Conservation (phyloP, 2,329 filamentous ascomycete genomes). For the Hymenoscyphus occultus region DNA sequence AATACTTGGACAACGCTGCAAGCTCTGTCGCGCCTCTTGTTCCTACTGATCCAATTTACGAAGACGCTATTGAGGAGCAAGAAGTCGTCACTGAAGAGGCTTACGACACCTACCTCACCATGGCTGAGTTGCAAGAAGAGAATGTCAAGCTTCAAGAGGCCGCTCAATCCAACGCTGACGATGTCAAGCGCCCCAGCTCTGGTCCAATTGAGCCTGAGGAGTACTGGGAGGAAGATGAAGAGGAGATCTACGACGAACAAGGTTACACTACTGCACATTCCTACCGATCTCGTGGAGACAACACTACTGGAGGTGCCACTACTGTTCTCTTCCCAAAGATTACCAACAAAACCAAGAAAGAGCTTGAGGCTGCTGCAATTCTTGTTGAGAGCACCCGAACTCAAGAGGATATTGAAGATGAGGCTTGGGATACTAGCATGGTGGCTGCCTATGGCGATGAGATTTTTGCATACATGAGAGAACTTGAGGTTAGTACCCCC, state of each 20-base stretch:
- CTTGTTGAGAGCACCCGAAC: slow-evolving; percentile 40
- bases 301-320: slow-evolving; percentile 62
- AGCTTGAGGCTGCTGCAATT: slow-evolving; percentile 61
- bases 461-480: slow-evolving; percentile 88
- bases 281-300: slow-evolving; percentile 71
- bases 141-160: not conserved
- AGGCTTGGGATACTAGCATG: slow-evolving; percentile 93
- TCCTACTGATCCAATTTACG: slow-evolving; percentile 22
- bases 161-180: slow-evolving; percentile 16
- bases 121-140: slow-evolving; percentile 16
- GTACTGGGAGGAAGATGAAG: slow-evolving; percentile 71
- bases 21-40: slow-evolving; percentile 17
- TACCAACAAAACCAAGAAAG: slow-evolving; percentile 65
- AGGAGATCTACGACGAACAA: slow-evolving; percentile 64
- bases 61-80: slow-evolving; percentile 20
- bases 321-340: slow-evolving; percentile 70
- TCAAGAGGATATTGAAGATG: slow-evolving; percentile 78
- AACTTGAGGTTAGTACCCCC: slow-evolving; percentile 66
- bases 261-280: slow-evolving; percentile 74
- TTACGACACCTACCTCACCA: slow-evolving; percentile 36
- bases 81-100: slow-evolving; percentile 7
- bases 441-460: slow-evolving; percentile 95
- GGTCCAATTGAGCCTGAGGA: slow-evolving; percentile 57
- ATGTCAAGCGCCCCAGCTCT: slow-evolving; percentile 21
- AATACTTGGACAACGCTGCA: slow-evolving; percentile 19